These are phyloP conservation scores for Hordeum pubiflorum DNA, from an alignment of 202 grass and related monocot genomes.

Conservation along the genomic window DNA sequence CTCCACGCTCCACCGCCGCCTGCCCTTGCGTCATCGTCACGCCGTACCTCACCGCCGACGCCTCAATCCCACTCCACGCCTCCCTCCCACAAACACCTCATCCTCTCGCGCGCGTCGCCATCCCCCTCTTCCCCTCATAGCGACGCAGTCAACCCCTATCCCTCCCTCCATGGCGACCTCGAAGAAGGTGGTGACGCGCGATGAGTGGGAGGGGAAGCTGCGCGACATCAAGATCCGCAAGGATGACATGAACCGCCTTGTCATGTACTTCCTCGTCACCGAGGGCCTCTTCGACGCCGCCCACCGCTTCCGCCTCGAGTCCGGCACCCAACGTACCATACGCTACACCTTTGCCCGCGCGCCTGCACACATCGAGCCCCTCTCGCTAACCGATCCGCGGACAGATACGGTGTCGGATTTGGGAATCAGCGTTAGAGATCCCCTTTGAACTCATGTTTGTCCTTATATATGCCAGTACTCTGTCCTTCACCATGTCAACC, in stretches of 20 bases:
- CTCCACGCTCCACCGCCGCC: too few species aligned
- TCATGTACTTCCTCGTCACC: constrained; percentile 90
- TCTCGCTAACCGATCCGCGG: not conserved
- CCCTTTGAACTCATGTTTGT: too few species aligned
- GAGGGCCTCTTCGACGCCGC: constrained; percentile 87
- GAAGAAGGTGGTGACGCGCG: constrained; percentile 82
- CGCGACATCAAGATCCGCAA: constrained; percentile 89
- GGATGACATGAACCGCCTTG: constrained; percentile 88
- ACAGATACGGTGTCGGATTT: too few species aligned
- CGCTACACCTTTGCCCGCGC: not conserved
- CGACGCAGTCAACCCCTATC: not conserved
- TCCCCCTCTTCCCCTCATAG: not conserved
- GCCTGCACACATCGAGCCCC: not conserved
- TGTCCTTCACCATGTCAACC: too few species aligned
- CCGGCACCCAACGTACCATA: constrained; percentile 73
- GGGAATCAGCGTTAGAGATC: too few species aligned
- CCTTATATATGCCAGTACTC: too few species aligned
- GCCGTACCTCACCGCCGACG: not conserved
- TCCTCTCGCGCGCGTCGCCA: not conserved
- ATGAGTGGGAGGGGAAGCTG: constrained; percentile 94
- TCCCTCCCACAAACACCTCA: not conserved
- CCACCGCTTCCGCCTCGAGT: constrained; percentile 80
- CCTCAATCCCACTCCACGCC: too few species aligned
- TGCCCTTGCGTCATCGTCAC: too few species aligned
- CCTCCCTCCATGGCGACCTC: constrained; percentile 37